Evolutionary conservation across 208 protist species (phyloP).

Genomic region (Wallacemonas sp.): DNA sequence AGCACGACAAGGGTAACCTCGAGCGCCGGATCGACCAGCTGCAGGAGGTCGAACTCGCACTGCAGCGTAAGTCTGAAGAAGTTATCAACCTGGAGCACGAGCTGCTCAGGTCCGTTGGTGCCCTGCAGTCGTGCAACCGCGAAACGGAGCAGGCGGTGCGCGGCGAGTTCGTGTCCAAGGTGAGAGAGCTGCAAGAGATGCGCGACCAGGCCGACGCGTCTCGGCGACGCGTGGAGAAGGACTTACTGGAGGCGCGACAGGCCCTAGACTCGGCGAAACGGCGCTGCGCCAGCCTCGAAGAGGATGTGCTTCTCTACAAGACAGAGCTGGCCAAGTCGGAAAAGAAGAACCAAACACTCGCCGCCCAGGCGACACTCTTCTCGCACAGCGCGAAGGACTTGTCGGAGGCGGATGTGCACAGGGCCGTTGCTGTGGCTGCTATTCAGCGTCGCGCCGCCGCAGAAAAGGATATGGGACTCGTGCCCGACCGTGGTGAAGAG

Average conservation of each 20-base stretch:
- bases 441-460: constrained; percentile 28
- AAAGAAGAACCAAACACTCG: constrained; percentile 34
- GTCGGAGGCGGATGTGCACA: constrained; percentile 64
- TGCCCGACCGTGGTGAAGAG: no score
- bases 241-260: constrained; percentile 42
- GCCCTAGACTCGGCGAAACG: constrained; percentile 50
- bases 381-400: constrained; percentile 46
- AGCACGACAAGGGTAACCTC: constrained; percentile 57
- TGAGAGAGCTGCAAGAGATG: constrained; percentile 68
- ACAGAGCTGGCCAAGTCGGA: constrained; percentile 46
- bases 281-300: constrained; percentile 29
- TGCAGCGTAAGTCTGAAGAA: constrained; percentile 65
- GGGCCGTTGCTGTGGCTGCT: constrained; percentile 65
- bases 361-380: constrained; percentile 33
- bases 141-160: constrained; percentile 82
- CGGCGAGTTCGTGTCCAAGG: constrained; percentile 58
- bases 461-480: not conserved
- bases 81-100: constrained; percentile 56
- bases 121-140: constrained; percentile 69
- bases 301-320: constrained; percentile 50
- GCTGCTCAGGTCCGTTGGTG: constrained; percentile 53
- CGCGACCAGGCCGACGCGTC: constrained; percentile 61
- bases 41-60: constrained; percentile 47
- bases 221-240: constrained; percentile 57
- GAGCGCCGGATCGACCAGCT: constrained; percentile 43